Percentiles rank a stretch among this genome's conserved stretches.
Evolutionary conservation across 345 rosid species (phyloP).

Genomic region (Eucalyptus cloeziana): DNA sequence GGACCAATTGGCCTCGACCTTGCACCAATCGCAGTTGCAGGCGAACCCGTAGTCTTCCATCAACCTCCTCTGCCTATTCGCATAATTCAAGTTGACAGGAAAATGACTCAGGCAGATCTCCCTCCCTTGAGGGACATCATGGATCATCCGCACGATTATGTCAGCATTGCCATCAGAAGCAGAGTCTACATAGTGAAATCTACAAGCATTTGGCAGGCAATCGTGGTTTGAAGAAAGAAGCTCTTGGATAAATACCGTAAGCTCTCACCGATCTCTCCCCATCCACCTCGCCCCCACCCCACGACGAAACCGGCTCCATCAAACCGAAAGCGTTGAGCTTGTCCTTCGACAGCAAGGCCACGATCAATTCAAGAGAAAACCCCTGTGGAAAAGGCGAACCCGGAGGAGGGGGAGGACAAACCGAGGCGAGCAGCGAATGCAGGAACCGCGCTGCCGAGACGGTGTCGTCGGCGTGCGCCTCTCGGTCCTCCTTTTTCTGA

Average conservation of each 20-base stretch:
- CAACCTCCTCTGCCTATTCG: constrained; percentile 46
- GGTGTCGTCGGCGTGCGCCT: neutral
- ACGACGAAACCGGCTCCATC: constrained; percentile 45
- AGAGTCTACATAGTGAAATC: constrained; percentile 71
- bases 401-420: constrained; percentile 30
- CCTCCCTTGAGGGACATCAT: constrained; percentile 72
- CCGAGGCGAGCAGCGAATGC: constrained; percentile 41
- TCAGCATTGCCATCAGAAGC: constrained; percentile 31
- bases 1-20: constrained; percentile 83
- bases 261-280: constrained; percentile 58
- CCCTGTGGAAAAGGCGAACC: neutral
- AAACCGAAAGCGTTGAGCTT: constrained; percentile 76
- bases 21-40: constrained; percentile 78
- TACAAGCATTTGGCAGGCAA: constrained; percentile 92
- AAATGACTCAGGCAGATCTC: constrained; percentile 88
- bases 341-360: constrained; percentile 51
- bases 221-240: constrained; percentile 81
- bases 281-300: neutral
- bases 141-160: constrained; percentile 67
- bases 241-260: constrained; percentile 66
- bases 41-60: constrained; percentile 66
- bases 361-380: constrained; percentile 34
- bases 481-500: constrained; percentile 13
- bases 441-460: constrained; percentile 25
- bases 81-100: constrained; percentile 58